phyloP scores from a whole-genome alignment of 2,329 filamentous ascomycete genomes.

The Alternaria brassicicola region DNA sequence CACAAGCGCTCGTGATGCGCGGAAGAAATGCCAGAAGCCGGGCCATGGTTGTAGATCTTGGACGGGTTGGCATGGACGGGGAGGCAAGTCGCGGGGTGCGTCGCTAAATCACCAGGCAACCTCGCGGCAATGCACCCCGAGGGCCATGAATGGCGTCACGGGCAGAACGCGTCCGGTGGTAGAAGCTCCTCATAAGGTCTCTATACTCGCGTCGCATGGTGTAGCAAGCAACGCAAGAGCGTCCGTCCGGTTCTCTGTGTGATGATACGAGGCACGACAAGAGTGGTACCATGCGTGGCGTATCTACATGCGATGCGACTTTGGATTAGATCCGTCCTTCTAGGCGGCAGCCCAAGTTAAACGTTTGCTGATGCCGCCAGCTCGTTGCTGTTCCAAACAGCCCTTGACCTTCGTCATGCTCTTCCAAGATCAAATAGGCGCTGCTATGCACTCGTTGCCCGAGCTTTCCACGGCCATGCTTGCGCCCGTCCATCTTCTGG shows the following conservation, averaged over 20 bases:
- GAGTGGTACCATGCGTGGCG: not conserved
- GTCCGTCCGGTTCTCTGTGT: too few species aligned
- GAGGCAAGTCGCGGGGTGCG: constrained; percentile 15
- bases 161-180: not conserved
- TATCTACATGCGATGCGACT: not conserved
- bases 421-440: not conserved
- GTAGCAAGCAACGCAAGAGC: not conserved
- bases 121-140: constrained; percentile 25
- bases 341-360: constrained; percentile 12
- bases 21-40: not conserved
- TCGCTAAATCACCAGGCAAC: constrained; percentile 14
- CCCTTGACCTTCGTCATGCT: not conserved
- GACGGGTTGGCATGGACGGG: not conserved
- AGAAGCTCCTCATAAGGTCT: not conserved
- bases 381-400: rapidly evolving
- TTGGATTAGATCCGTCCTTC: not conserved
- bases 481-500: constrained; percentile 47
- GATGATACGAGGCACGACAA: too few species aligned
- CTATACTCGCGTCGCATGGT: not conserved
- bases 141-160: not conserved
- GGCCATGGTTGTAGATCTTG: not conserved
- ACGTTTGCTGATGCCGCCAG: not conserved
- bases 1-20: not conserved
- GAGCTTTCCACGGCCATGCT: constrained; percentile 8
- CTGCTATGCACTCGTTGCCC: not conserved